These are phyloP conservation scores for Lasiosphaeria hispida DNA, from an alignment of 495 filamentous ascomycete species.

Conservation along the genomic window DNA sequence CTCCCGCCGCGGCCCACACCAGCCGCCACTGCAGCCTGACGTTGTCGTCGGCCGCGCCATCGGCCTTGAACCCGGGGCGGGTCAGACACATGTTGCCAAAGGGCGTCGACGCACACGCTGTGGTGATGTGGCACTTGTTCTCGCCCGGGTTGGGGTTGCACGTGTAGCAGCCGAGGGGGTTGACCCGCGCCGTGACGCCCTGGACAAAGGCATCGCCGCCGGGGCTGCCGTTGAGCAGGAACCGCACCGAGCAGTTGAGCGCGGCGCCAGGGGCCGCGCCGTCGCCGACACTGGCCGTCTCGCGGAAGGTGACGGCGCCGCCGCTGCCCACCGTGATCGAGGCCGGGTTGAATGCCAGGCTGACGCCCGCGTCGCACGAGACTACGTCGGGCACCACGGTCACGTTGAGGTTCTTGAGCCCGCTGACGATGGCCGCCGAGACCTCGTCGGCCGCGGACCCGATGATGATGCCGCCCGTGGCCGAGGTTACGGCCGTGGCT, in stretches of 20 bases:
- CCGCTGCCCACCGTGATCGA: background rate
- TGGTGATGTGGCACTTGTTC: conserved; percentile 11
- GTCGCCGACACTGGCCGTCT: background rate
- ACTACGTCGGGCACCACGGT: background rate
- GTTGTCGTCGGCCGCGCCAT: conserved; percentile 1
- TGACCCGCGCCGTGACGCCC: background rate
- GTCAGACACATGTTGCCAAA: conserved; percentile 13
- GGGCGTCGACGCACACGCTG: conserved; percentile 7
- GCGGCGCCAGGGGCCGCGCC: background rate
- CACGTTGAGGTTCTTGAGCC: conserved; percentile 11
- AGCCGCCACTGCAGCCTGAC: conserved; percentile 8
- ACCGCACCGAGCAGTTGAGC: conserved; percentile 1
- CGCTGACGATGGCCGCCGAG: conserved; percentile 10
- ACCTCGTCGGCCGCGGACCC: conserved; percentile 1
- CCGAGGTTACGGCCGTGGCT: conserved; percentile 1
- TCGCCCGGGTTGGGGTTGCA: conserved; percentile 9
- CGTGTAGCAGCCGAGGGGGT: conserved; percentile 7
- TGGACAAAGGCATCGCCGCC: conserved; percentile 5
- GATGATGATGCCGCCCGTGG: conserved; percentile 10
- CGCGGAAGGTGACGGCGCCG: conserved; percentile 4
- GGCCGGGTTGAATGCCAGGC: conserved; percentile 3
- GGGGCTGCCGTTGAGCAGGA: conserved; percentile 12
- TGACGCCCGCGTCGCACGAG: background rate
- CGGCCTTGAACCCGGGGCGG: conserved; percentile 14
- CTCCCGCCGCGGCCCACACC: background rate